Evolutionary conservation across 169 alveolate genomes (phyloP).

Genomic region (Eimeria acervulina): DNA sequence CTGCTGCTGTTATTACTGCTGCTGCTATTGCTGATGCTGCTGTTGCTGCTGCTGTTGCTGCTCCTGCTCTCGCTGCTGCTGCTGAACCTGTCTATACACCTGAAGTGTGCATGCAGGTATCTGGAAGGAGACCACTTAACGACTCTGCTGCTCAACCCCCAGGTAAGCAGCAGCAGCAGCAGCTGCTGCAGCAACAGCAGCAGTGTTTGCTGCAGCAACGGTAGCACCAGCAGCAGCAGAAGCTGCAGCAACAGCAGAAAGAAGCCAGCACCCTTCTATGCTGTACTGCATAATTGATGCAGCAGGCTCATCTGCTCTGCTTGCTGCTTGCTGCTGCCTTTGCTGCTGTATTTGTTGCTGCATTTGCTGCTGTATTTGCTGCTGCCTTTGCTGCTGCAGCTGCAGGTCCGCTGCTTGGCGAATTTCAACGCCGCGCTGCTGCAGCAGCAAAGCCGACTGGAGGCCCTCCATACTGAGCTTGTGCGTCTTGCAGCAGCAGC

Average conservation of each 20-base stretch:
- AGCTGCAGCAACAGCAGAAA: too few species aligned
- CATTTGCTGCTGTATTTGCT: conserved; percentile 25
- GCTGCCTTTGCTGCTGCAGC: conserved; percentile 22
- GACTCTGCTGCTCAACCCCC: neutral
- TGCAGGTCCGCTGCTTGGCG: neutral
- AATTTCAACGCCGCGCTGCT: neutral
- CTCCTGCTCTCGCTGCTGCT: too few species aligned
- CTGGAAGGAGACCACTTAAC: neutral
- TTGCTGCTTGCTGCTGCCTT: neutral
- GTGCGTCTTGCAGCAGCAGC: neutral
- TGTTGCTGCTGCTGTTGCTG: neutral
- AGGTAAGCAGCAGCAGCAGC: conserved; percentile 38
- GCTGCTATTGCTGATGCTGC: neutral
- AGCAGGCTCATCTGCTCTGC: neutral
- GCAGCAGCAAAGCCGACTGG: conserved; percentile 6
- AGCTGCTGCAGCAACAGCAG: neutral
- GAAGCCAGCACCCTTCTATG: too few species aligned
- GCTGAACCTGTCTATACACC: neutral
- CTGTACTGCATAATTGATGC: neutral
- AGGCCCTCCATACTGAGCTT: neutral
- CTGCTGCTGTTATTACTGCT: conserved; percentile 29
- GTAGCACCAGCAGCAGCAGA: neutral
- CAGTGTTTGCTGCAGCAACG: neutral
- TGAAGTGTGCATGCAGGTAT: neutral
- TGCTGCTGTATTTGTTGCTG: conserved; percentile 20